Conservation (phyloP, 495 filamentous ascomycete genomes). For the Elaphomyces granulatus region DNA sequence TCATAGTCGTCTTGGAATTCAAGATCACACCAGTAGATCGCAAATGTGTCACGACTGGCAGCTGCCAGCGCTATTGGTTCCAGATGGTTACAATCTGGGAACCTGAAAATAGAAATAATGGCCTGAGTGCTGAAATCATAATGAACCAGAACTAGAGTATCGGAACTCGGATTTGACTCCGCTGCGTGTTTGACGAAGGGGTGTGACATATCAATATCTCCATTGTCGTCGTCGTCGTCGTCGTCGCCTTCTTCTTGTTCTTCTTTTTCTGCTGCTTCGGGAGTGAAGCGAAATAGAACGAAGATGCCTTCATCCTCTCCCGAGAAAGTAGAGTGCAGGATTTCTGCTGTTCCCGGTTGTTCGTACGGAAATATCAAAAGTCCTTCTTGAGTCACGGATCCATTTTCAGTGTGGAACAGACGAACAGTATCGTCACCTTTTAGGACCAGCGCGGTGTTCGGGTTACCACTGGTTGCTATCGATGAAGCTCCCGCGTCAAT, state of each 20-base stretch:
- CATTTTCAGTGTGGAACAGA: slow-evolving; percentile 13
- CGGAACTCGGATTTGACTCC: slow-evolving; percentile 11
- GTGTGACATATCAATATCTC: slow-evolving; percentile 13
- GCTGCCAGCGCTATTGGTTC: slow-evolving; percentile 22
- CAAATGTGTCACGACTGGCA: slow-evolving; percentile 17
- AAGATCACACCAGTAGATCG: slow-evolving; percentile 30
- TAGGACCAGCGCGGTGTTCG: slow-evolving; percentile 12
- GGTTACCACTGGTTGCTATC: slow-evolving; percentile 4
- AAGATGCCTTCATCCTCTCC: slow-evolving; percentile 10
- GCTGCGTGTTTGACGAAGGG: slow-evolving; percentile 26
- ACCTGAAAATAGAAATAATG: slow-evolving; percentile 16
- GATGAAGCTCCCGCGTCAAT: slow-evolving; percentile 22
- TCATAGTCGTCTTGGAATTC: slow-evolving; percentile 11
- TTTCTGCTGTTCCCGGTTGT: slow-evolving; percentile 15
- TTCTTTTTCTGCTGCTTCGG: too few species aligned
- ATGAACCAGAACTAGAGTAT: slow-evolving; percentile 18
- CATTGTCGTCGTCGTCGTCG: too few species aligned
- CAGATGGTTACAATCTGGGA: slow-evolving; percentile 18
- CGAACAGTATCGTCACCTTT: slow-evolving; percentile 18
- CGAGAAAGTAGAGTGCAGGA: slow-evolving; percentile 22
- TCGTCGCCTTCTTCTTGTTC: too few species aligned
- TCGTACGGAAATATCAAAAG: slow-evolving; percentile 12
- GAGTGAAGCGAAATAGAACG: slow-evolving; percentile 21
- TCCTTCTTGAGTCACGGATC: slow-evolving; percentile 5
- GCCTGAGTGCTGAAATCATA: slow-evolving; percentile 9